A percentile compares a stretch with the other conserved stretches of the same genome.
Conservation (phyloP, 805 yeast species). For the Candida ovalis region DNA sequence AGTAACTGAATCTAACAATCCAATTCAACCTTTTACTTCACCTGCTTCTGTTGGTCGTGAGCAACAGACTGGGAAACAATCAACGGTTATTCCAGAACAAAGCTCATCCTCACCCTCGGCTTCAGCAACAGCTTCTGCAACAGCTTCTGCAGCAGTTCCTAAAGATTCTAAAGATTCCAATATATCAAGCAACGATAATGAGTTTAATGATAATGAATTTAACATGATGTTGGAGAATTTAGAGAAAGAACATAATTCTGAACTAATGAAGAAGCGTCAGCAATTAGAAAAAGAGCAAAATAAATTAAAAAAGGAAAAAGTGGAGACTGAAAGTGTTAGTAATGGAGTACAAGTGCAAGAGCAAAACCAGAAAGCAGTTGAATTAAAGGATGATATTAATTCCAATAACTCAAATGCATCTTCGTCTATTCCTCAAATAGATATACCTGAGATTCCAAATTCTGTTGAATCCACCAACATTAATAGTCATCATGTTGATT, state of each 20-base stretch:
- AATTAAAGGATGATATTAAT: not conserved
- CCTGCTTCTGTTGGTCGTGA: too few relatives aligned
- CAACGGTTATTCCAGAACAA: not conserved
- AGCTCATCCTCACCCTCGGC: too few relatives aligned
- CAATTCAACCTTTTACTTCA: not conserved
- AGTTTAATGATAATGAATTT: conserved; percentile 18
- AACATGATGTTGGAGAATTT: conserved; percentile 21
- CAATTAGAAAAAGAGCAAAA: not conserved
- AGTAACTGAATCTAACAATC: too few relatives aligned
- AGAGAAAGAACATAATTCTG: conserved; percentile 16
- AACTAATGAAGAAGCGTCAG: conserved; percentile 4
- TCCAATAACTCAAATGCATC: not conserved
- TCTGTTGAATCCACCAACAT: not conserved
- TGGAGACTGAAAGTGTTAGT: not conserved
- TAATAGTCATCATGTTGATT: not conserved
- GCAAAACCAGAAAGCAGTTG: not conserved
- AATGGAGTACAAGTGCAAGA: not conserved
- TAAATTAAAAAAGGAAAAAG: not conserved
- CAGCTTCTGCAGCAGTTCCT: not conserved
- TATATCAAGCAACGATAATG: not conserved
- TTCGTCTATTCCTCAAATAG: not conserved
- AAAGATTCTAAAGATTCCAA: not conserved
- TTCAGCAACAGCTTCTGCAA: not conserved
- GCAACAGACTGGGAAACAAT: not conserved
- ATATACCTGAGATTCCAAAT: not conserved